Conservation (phyloP, 2,329 filamentous ascomycete genomes). For the Fusarium anthophilum region DNA sequence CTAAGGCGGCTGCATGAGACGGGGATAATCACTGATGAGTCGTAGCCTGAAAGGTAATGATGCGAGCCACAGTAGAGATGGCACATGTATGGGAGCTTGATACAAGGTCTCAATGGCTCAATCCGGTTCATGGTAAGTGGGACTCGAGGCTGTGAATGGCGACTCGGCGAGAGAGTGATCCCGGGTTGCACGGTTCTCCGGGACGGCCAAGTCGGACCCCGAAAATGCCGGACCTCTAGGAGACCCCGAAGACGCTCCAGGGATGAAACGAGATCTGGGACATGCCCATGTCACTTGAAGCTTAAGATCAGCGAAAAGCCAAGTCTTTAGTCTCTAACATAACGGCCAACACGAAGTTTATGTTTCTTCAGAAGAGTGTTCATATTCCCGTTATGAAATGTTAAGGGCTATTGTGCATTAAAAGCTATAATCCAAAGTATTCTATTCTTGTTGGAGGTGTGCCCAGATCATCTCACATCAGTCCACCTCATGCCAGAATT, state of each 20-base stretch:
- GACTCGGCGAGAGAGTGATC: background rate
- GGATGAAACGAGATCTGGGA: background rate
- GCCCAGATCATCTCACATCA: conserved; percentile 20
- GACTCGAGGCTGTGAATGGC: background rate
- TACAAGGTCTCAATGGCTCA: background rate
- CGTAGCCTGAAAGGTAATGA: background rate
- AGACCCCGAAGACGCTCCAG: background rate
- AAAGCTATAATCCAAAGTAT: conserved; percentile 33
- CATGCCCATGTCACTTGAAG: background rate
- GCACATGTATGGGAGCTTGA: background rate
- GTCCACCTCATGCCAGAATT: conserved; percentile 28
- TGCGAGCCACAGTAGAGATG: background rate
- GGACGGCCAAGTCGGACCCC: background rate
- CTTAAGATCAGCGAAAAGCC: background rate
- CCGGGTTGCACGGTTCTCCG: background rate
- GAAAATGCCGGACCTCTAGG: background rate
- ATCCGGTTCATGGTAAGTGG: fast-evolving
- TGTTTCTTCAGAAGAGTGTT: background rate
- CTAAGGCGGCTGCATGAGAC: conserved; percentile 34
- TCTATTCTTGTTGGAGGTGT: conserved; percentile 23
- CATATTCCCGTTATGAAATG: background rate
- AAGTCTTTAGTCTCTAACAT: background rate
- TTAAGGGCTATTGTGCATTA: conserved; percentile 27
- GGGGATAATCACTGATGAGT: conserved; percentile 28
- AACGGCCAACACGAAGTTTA: background rate